Conservation (phyloP, 345 rosid genomes). For the Dimocarpus longan region DNA sequence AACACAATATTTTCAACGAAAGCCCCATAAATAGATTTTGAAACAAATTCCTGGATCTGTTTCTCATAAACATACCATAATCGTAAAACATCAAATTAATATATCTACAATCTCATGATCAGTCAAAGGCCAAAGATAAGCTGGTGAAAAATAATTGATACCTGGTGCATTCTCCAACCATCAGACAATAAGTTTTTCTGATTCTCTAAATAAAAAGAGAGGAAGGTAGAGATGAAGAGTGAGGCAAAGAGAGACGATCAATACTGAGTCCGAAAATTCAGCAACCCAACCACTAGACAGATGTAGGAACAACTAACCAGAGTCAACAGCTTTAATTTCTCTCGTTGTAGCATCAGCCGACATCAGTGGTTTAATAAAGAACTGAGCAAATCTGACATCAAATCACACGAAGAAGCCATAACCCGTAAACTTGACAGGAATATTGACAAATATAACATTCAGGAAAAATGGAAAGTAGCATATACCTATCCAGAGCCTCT, state of each 20-base stretch:
- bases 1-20: neutral
- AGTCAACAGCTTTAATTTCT: slow-evolving; percentile 94
- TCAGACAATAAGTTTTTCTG: slow-evolving; percentile 89
- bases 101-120: neutral
- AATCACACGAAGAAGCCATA: slow-evolving; percentile 26
- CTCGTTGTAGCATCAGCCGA: slow-evolving; percentile 90
- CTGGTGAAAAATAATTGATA: slow-evolving; percentile 23
- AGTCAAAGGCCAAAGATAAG: neutral
- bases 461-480: slow-evolving; percentile 8
- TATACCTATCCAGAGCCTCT: slow-evolving; percentile 90
- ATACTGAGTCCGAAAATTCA: neutral
- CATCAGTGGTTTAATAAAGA: slow-evolving; percentile 90
- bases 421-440: slow-evolving; percentile 12
- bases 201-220: slow-evolving; percentile 59
- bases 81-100: neutral
- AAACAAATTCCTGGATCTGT: neutral
- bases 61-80: neutral
- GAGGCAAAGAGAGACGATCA: neutral
- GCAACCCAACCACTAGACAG: neutral
- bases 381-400: slow-evolving; percentile 73
- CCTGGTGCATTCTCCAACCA: slow-evolving; percentile 86
- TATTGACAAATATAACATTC: slow-evolving; percentile 18
- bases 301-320: slow-evolving; percentile 52
- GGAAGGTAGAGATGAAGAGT: slow-evolving; percentile 10
- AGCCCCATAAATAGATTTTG: neutral